Conservation (phyloP, 2,329 filamentous ascomycete species). For the Exophiala sp. region DNA sequence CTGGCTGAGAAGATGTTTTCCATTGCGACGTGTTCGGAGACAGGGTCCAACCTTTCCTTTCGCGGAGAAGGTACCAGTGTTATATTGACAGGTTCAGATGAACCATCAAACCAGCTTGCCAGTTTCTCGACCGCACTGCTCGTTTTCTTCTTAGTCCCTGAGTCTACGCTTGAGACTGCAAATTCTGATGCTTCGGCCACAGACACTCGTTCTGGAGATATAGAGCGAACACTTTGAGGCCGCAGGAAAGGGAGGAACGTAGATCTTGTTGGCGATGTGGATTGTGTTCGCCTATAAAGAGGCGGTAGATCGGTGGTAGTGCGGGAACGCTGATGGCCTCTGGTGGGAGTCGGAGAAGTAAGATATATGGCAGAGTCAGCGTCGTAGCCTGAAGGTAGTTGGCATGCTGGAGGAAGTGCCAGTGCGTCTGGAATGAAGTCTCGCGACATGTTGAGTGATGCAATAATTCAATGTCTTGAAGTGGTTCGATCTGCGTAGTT, state of each 20-base stretch:
- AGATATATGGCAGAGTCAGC: constrained; percentile 14
- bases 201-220: constrained; percentile 23
- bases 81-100: constrained; percentile 49
- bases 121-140: constrained; percentile 28
- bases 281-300: constrained; percentile 16
- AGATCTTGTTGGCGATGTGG: constrained; percentile 25
- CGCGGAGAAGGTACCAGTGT: constrained; percentile 35
- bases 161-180: constrained; percentile 6
- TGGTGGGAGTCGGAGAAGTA: constrained; percentile 21
- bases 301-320: constrained; percentile 25
- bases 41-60: constrained; percentile 28
- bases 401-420: constrained; percentile 9
- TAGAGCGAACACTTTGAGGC: constrained; percentile 21
- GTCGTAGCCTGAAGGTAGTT: constrained; percentile 10
- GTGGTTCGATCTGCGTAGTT: too few species aligned
- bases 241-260: constrained; percentile 26
- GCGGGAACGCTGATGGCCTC: constrained; percentile 24
- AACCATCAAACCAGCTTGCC: constrained; percentile 53
- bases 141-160: constrained; percentile 17
- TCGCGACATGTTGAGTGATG: constrained; percentile 22
- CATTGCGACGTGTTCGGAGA: constrained; percentile 19
- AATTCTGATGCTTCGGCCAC: constrained; percentile 13
- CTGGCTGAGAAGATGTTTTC: constrained; percentile 20
- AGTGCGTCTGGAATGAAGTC: constrained; percentile 14
- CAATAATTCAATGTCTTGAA: constrained; percentile 4